Evolutionary conservation across 495 filamentous ascomycete genomes (phyloP).

Genomic region (Parachaetomium inaequale): DNA sequence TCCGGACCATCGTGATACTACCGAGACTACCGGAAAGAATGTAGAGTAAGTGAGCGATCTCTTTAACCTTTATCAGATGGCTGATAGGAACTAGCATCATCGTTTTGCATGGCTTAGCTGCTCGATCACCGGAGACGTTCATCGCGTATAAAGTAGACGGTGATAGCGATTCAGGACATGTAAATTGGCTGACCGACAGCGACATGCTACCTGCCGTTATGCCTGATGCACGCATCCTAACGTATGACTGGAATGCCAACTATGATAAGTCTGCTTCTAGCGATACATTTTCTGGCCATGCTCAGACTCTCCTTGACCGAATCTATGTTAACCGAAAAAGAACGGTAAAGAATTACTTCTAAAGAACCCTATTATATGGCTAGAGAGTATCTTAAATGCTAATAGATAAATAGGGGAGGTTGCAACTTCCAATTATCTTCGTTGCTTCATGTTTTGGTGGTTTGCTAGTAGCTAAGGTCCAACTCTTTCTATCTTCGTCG

Average conservation of each 20-base stretch:
- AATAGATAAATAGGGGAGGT: background rate
- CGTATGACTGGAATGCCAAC: background rate
- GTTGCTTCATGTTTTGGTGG: constrained; percentile 1
- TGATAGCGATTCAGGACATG: background rate
- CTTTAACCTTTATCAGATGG: background rate
- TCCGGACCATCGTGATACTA: background rate
- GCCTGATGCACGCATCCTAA: background rate
- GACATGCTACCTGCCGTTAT: background rate
- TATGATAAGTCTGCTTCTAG: constrained; percentile 1
- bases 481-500: background rate
- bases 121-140: background rate
- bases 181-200: background rate
- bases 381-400: background rate
- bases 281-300: background rate
- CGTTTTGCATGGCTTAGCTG: background rate
- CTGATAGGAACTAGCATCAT: constrained; percentile 1
- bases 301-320: background rate
- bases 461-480: background rate
- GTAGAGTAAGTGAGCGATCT: background rate
- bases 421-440: background rate
- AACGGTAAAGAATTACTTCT: background rate
- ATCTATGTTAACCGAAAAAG: background rate
- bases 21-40: background rate
- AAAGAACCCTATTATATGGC: background rate
- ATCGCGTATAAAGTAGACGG: background rate